Evolutionary conservation across 2,329 filamentous ascomycete genomes (phyloP).

Genomic region (Colletotrichum neosansevieriae): DNA sequence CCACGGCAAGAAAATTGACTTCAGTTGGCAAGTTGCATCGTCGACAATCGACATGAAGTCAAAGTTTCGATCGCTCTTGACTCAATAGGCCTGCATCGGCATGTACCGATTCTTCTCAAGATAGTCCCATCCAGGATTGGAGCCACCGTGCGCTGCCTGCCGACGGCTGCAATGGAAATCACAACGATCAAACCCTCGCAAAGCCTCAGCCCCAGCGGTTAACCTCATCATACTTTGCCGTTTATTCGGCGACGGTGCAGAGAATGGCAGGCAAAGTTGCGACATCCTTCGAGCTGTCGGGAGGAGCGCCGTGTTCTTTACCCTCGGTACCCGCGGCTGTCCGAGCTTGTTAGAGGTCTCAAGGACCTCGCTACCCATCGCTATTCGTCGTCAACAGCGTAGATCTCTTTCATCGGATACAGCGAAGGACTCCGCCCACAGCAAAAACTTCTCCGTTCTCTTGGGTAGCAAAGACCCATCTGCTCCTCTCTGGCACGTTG

Average conservation of each 20-base stretch:
- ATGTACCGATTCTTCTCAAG: conserved; percentile 10
- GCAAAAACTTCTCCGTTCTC: too few relatives aligned
- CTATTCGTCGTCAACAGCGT: background rate
- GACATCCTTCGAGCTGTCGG: background rate
- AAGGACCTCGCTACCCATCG: background rate
- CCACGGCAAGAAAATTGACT: background rate
- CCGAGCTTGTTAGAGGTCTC: background rate
- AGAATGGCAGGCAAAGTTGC: background rate
- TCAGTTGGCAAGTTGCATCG: background rate
- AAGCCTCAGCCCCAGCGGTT: conserved; percentile 20
- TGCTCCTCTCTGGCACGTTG: background rate
- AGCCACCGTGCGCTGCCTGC: conserved; percentile 23
- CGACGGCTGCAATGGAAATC: conserved; percentile 16
- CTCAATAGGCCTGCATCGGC: conserved; percentile 20
- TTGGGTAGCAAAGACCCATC: background rate
- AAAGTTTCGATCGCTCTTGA: conserved; percentile 9
- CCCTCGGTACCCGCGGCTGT: conserved; percentile 5
- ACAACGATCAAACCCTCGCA: conserved; percentile 9
- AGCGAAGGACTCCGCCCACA: too few relatives aligned
- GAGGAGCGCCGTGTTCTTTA: background rate
- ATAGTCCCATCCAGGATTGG: conserved; percentile 9
- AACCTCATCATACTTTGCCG: conserved; percentile 17
- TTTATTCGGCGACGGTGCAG: conserved; percentile 8
- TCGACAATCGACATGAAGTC: background rate
- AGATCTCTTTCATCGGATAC: background rate